Evolutionary conservation across 441 rosid species (phyloP).

Genomic region (Erysimum pusillum): DNA sequence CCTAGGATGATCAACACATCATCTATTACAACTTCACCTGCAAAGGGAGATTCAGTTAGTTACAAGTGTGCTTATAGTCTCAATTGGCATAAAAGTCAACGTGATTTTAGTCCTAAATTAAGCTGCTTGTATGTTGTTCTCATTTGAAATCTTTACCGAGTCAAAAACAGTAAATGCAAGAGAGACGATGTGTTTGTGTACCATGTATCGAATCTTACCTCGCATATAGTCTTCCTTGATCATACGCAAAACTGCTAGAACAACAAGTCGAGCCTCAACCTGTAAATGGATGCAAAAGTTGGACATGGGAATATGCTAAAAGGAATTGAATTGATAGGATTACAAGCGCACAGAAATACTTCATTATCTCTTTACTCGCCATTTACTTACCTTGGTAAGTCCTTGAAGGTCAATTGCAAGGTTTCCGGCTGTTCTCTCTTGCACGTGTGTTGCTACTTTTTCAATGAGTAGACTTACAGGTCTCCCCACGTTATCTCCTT

Average conservation of each 20-base stretch:
- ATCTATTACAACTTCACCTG: slow-evolving; percentile 78
- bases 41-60: slow-evolving; percentile 35
- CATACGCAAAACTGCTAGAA: slow-evolving; percentile 88
- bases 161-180: slow-evolving; percentile 17
- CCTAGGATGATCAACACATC: slow-evolving; percentile 81
- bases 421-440: slow-evolving; percentile 61
- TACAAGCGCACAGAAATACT: slow-evolving; percentile 23
- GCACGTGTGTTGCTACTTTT: slow-evolving; percentile 80
- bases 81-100: slow-evolving; percentile 6
- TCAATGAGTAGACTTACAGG: slow-evolving; percentile 77
- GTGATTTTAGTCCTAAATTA: slow-evolving; percentile 4
- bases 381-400: slow-evolving; percentile 68
- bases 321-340: slow-evolving; percentile 26
- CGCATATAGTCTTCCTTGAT: slow-evolving; percentile 77
- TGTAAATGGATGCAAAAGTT: slow-evolving; percentile 51
- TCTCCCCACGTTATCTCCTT: slow-evolving; percentile 55
- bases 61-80: slow-evolving; percentile 10
- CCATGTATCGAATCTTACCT: slow-evolving; percentile 54
- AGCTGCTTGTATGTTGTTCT: slow-evolving; percentile 7
- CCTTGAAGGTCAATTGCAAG: slow-evolving; percentile 81
- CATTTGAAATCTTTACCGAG: slow-evolving; percentile 5
- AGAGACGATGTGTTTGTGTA: slow-evolving; percentile 15
- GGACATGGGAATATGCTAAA: slow-evolving; percentile 28
- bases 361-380: slow-evolving; percentile 5
- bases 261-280: slow-evolving; percentile 94